Evolutionary conservation across 345 rosid genomes (phyloP).

Genomic region (Eutrema yunnanense): DNA sequence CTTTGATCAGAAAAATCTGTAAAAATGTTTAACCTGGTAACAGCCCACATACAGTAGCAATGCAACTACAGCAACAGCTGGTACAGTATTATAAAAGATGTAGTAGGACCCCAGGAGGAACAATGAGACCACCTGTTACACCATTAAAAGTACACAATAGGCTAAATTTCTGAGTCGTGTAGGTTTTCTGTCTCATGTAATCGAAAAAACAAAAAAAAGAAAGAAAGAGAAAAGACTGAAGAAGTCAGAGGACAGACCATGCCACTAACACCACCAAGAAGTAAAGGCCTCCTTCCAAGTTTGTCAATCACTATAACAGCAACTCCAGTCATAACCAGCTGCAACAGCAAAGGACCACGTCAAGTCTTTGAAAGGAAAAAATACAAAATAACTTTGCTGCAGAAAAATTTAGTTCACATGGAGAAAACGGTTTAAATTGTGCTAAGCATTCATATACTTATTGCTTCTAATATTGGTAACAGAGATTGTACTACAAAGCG

Average conservation of each 20-base stretch:
- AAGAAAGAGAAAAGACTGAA: neutral
- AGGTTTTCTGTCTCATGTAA: neutral
- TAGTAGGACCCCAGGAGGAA: conserved; percentile 94
- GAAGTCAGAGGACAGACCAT: conserved; percentile 44
- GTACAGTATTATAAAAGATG: conserved; percentile 55
- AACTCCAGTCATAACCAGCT: conserved; percentile 90
- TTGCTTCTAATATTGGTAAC: neutral
- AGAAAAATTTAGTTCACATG: neutral
- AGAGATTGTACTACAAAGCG: conserved; percentile 5
- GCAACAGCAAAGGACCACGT: conserved; percentile 15
- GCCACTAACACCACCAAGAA: conserved; percentile 90
- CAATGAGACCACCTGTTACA: conserved; percentile 64
- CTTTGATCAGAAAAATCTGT: conserved; percentile 3
- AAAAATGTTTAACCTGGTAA: conserved; percentile 64
- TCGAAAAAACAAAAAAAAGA: neutral
- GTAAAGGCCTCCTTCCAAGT: conserved; percentile 93
- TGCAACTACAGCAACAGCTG: conserved; percentile 68
- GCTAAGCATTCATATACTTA: neutral
- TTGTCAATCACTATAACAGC: conserved; percentile 84
- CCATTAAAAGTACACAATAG: neutral
- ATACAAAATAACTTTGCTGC: neutral
- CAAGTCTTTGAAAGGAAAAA: neutral
- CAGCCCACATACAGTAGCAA: conserved; percentile 89
- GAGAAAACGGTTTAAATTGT: neutral
- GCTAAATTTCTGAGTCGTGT: neutral